Percentiles rank a stretch among this genome's conserved stretches.
Conservation (phyloP, 2,329 filamentous ascomycete genomes). For the Trichoderma polysporum region DNA sequence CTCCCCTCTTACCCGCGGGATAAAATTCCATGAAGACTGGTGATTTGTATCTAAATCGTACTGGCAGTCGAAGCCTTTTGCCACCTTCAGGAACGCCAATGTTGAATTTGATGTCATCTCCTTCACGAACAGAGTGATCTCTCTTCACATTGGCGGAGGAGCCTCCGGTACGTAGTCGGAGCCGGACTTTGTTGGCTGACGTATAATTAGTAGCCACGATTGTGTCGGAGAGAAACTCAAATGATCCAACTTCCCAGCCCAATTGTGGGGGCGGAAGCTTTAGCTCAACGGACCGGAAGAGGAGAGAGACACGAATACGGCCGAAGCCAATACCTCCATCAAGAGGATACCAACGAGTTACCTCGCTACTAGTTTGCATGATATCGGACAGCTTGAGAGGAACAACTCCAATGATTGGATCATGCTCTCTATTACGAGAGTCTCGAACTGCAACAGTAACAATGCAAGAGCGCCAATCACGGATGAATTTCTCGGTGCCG, state of each 20-base stretch:
- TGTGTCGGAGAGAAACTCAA: constrained; percentile 75
- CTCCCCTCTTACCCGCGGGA: constrained; percentile 63
- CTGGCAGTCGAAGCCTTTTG: constrained; percentile 69
- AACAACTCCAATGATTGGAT: constrained; percentile 90
- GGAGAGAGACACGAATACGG: constrained; percentile 79
- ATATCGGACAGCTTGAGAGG: constrained; percentile 84
- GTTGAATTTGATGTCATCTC: constrained; percentile 51
- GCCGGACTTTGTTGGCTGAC: constrained; percentile 66
- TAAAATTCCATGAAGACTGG: constrained; percentile 89
- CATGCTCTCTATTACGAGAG: constrained; percentile 84
- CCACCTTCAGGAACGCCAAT: constrained; percentile 44
- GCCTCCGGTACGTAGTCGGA: constrained; percentile 81
- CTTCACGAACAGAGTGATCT: constrained; percentile 60
- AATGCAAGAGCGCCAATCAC: constrained; percentile 87
- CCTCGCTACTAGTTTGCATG: constrained; percentile 81
- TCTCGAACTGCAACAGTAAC: constrained; percentile 88
- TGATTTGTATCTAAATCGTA: constrained; percentile 86
- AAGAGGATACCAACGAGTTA: constrained; percentile 92
- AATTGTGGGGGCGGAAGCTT: constrained; percentile 80
- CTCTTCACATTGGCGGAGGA: constrained; percentile 70
- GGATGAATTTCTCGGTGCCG: constrained; percentile 86
- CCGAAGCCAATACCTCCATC: constrained; percentile 93
- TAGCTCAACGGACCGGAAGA: constrained; percentile 88
- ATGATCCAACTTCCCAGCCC: constrained; percentile 94
- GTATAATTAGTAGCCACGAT: constrained; percentile 65